Conservation (phyloP, 2,329 filamentous ascomycete species). For the Aspergillus sp. region DNA sequence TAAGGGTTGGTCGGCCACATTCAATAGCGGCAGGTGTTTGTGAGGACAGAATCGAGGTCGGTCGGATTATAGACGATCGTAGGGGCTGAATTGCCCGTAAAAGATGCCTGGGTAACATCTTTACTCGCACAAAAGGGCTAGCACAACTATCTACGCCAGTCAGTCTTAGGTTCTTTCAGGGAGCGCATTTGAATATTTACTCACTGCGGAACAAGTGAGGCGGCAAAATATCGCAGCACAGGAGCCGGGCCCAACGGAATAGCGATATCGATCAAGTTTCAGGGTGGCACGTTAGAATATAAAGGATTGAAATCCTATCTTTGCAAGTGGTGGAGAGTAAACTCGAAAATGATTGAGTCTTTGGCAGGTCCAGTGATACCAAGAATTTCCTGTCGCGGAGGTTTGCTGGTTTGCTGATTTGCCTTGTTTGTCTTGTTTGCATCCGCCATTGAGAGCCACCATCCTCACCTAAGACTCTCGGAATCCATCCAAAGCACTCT, state of each 20-base stretch:
- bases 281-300: background rate
- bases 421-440: slow-evolving; percentile 34
- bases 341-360: background rate
- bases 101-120: slow-evolving; percentile 30
- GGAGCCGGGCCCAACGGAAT: background rate
- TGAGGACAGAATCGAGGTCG: slow-evolving; percentile 21
- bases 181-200: background rate
- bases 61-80: slow-evolving; percentile 27
- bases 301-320: background rate
- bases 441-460: background rate
- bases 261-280: background rate
- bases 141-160: background rate
- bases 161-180: background rate
- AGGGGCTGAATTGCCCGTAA: slow-evolving; percentile 34
- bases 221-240: background rate
- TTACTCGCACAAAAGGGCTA: background rate
- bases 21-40: slow-evolving; percentile 21
- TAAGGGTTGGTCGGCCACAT: slow-evolving; percentile 17
- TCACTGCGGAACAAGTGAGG: background rate
- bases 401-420: slow-evolving; percentile 19
- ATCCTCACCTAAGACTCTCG: background rate
- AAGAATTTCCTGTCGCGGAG: slow-evolving; percentile 25
- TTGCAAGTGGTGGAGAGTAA: background rate
- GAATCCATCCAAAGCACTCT: too few species aligned
- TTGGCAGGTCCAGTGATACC: background rate